A percentile compares a stretch with the other conserved stretches of the same genome.
Evolutionary conservation across 495 filamentous ascomycete genomes (phyloP).

Genomic region (Penicillium malachiteum): DNA sequence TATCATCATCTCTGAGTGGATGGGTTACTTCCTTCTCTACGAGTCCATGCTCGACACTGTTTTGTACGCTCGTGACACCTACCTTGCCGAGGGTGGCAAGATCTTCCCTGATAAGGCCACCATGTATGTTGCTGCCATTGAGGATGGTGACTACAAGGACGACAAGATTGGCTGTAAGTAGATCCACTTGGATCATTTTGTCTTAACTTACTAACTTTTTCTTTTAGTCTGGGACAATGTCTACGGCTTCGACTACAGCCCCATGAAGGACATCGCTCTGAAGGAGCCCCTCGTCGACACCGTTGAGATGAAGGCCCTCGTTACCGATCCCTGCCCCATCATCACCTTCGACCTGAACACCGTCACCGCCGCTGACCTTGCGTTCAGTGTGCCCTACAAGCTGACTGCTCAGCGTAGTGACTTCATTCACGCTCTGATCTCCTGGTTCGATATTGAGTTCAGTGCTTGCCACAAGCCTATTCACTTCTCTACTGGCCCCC

Average conservation of each 20-base stretch:
- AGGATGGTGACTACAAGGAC: constrained; percentile 84
- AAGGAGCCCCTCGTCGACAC: constrained; percentile 83
- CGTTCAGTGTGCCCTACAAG: constrained; percentile 70
- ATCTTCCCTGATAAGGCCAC: constrained; percentile 91
- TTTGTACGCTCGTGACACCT: constrained; percentile 87
- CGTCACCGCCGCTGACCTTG: constrained; percentile 67
- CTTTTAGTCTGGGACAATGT: constrained; percentile 90
- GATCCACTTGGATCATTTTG: background rate
- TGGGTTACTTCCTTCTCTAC: constrained; percentile 98
- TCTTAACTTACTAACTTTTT: background rate
- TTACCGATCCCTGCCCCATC: constrained; percentile 74
- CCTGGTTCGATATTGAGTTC: constrained; percentile 99
- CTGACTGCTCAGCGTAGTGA: constrained; percentile 76
- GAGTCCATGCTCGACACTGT: constrained; percentile 98
- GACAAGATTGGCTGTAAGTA: constrained; percentile 80
- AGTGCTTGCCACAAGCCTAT: constrained; percentile 88
- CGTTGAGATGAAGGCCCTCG: constrained; percentile 72
- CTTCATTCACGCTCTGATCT: constrained; percentile 91
- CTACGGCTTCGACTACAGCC: constrained; percentile 94
- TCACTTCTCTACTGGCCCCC: constrained; percentile 80
- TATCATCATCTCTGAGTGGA: constrained; percentile 99
- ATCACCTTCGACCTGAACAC: constrained; percentile 85
- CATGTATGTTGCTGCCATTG: constrained; percentile 84
- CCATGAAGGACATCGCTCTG: constrained; percentile 80
- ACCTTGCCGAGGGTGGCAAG: constrained; percentile 78